Base-by-base conservation (phyloP, 1,139 yeast genomes). In the Geotrichum cucujoidarum region DNA sequence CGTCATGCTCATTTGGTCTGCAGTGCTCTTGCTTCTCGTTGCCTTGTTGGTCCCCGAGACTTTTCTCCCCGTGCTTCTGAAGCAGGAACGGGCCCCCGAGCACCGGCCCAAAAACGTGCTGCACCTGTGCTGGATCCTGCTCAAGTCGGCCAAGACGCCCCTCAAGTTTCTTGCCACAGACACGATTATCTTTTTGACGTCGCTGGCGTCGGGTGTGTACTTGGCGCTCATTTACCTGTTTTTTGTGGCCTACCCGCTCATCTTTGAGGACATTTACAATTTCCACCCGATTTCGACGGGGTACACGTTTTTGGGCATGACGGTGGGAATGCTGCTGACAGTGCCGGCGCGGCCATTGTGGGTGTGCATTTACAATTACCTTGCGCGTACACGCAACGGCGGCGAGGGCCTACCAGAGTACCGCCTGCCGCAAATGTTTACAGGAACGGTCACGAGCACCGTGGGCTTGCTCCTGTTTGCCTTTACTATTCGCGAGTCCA, bases 91-190 rank as follows among this genome's bases (percentile, higher is more conserved):
- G 86, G 62, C 70, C 70, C 14, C 81, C 82, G 62, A 85, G 87
- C 57, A 83, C 85, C 95, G 16, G 95, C 87, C 69, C 94, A 84
- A 67, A 95, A 88, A 67, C 86, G 88, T 8, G 13, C 24, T n/a
- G 7, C 45, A 24, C 7, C 11, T 24, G 8, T 11, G 22, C 4
- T 25, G 17, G 14, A 31, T 34, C 7, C 33, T 34, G 4, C 49
- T 72, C 4, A 56, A 65, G 21, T 73, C 78, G 25, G 68, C 76
- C 13, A 65, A 69, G 43, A 62, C 84, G 57, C 90, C 90, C 1
- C 58, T 83, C 22, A 66, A 73, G 22, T 64, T 83, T 35, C 57
- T 83, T 18, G 53, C 71, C n/a, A 63, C 62, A 25, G 88, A 83
- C 55, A 79, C 80, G 47, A 82, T 83, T 81, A 76, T 83, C 57